Base-by-base conservation (phyloP, 1,139 yeast genomes). In the Casaregolazyma suthepensis region DNA sequence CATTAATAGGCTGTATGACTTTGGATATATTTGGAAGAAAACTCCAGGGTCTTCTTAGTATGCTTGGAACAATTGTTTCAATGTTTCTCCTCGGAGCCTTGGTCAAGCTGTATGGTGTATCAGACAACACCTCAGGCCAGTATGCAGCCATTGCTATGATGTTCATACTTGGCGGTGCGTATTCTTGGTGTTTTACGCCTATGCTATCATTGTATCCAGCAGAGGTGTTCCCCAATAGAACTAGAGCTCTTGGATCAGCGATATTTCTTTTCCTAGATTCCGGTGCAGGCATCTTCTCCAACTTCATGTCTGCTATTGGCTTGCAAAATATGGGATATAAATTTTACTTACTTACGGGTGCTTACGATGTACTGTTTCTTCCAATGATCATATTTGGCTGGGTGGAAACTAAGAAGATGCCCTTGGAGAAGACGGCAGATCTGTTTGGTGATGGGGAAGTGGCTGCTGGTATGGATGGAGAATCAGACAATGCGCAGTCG, bases 271-370 rank as follows among this genome's bases (percentile, higher is more conserved):
- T 50, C n/a, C 15, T 17, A n/a, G 43, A 50, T 20, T 88, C 96
- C 0, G 96, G 96, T 1, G 82, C 95, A 12, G 89, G 89, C 68
- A 89, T 96, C 96, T 77, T 87, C 17, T 89, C 87, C 71, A 89
- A 90, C 70, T 75, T 73, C 54, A 65, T 71, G 46, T 71, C 74
- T 26, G 75, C 75, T 10, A 57, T 68, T 19, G 75, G 73, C 55
- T 66, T 74, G 51, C 61, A 60, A 43, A 66, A 66, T 48, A 64
- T 74, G 52, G 66, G 63, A 9, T 74, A 71, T 65, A 63, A 61
- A 56, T 68, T 70, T 31, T 65, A 68, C 50, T 66, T 65, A 55
- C 65, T 72, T 43, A 72, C 66, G 55, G 71, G 68, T 40, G 67
- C 63, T 38, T 63, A 63, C 55, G 68, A 70, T 57, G 79, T 80